Evolutionary conservation across 768 basidiomycete species (phyloP), one percentile per base, ranked within the genome.

Genomic region (Hebeloma cylindrosporum): DNA sequence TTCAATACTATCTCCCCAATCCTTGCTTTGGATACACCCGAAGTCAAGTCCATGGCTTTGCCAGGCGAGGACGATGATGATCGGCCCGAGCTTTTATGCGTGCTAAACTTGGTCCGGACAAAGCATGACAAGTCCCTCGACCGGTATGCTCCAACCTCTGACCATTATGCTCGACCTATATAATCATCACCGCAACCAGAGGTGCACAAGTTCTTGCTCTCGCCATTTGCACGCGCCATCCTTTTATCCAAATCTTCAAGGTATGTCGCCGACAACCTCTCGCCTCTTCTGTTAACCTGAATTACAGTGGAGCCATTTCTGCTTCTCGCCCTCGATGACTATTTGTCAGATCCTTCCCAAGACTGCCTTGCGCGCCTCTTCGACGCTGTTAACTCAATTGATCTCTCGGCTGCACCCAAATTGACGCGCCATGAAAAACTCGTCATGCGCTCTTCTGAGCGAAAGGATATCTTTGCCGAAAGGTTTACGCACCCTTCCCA

Each of bases 231-330:
- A 94, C 92, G 1, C 82, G 85, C 25, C 87, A 93, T 66, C 92
- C 94, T 0, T 96, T 88, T 63, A 93, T 97, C 47, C 92, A 96
- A 57, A 89, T 96, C 54, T 96, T 93, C 78, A 93, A 95, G 78
- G 93, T 85, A 45, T 50, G 73, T 53, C 2, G 3, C 25, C n/a
- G 7, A 32, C 2, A 16, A n/a, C 31, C 32, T 11, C 22, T 27
- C 31, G 2, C 13, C 23, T 21, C 6, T 16, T 16, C 13, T 40
- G 7, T 20, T 5, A 11, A 23, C 9, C 50, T 45, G 3, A 48
- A 38, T 30, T 8, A 29, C 21, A 13, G 37, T 5, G 21, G 57
- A 96, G 93, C 94, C 94, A 11, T 81, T 97, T 39, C 81, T 99
- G 7, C 72, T 96, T 2, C 84, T 98, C 59, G 94, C 95, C 4